These are phyloP conservation scores for Lablab purpureus DNA, from an alignment of 306 rosid species.

Conservation along the genomic window DNA sequence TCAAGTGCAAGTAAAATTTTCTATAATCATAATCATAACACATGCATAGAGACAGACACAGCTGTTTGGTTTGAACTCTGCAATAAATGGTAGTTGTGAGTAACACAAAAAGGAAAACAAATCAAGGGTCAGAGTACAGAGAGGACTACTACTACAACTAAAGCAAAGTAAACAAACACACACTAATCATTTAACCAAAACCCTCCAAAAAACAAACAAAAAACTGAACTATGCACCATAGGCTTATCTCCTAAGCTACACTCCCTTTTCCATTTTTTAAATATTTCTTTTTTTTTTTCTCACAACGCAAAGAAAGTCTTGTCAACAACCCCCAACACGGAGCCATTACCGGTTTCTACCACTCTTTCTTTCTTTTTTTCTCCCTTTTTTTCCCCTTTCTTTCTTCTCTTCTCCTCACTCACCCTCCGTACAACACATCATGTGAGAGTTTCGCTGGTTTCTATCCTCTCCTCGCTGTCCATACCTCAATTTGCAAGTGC, in stretches of 20 bases:
- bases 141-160: not conserved
- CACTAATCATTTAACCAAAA: conserved; percentile 7
- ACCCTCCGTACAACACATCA: conserved; percentile 34
- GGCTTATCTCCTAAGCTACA: conserved; percentile 37
- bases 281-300: conserved; percentile 45
- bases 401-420: conserved; percentile 5
- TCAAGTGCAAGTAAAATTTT: not conserved
- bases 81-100: conserved; percentile 23
- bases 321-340: conserved; percentile 61
- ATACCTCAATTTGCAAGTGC: conserved; percentile 31
- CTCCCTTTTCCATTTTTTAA: conserved; percentile 48
- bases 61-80: conserved; percentile 8
- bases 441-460: conserved; percentile 40
- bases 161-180: not conserved
- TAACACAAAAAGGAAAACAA: conserved; percentile 24
- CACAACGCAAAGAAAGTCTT: conserved; percentile 58
- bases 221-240: conserved; percentile 4
- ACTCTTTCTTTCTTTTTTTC: not conserved
- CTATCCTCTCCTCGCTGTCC: conserved; percentile 30
- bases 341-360: conserved; percentile 57
- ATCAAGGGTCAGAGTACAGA: conserved; percentile 31
- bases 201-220: conserved; percentile 4
- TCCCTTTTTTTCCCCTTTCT: not conserved
- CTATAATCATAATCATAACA: not conserved
- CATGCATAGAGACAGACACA: conserved; percentile 2